These are phyloP conservation scores for Dryadomyces sulphureus DNA, from an alignment of 2,329 filamentous ascomycete species.

Conservation along the genomic window DNA sequence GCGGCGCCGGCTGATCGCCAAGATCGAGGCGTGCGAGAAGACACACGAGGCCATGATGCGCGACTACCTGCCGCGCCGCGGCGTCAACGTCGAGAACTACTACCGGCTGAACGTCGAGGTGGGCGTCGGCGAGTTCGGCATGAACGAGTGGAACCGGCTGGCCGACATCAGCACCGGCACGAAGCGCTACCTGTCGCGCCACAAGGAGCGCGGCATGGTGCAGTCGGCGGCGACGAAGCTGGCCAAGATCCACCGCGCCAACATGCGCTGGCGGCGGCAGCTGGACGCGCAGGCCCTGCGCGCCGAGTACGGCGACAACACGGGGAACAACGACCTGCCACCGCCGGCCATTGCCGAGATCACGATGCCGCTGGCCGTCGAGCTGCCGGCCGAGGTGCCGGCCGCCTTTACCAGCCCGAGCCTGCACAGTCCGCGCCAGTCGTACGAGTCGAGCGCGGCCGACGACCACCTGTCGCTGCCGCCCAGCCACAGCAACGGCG, in stretches of 20 bases:
- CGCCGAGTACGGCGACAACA: background rate
- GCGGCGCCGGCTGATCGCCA: constrained; percentile 64
- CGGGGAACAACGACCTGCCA: background rate
- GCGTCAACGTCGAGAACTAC: constrained; percentile 80
- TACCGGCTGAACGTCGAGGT: constrained; percentile 94
- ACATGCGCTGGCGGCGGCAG: constrained; percentile 32
- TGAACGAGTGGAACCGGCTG: constrained; percentile 96
- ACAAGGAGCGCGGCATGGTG: constrained; percentile 63
- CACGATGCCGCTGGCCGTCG: constrained; percentile 35
- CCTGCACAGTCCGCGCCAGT: constrained; percentile 29
- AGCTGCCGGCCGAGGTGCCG: constrained; percentile 43
- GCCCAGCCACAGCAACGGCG: constrained; percentile 12
- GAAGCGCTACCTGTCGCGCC: constrained; percentile 61
- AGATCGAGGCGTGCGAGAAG: constrained; percentile 89
- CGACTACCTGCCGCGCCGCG: constrained; percentile 60
- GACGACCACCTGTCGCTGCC: constrained; percentile 34
- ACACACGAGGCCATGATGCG: constrained; percentile 78
- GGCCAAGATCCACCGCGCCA: constrained; percentile 68
- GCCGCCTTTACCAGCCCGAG: constrained; percentile 13
- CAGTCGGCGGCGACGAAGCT: constrained; percentile 64
- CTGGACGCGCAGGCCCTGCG: constrained; percentile 22
- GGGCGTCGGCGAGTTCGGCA: constrained; percentile 90
- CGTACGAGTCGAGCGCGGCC: constrained; percentile 37
- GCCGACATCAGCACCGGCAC: constrained; percentile 91
- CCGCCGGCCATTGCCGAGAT: constrained; percentile 17